Evolutionary conservation across 352 stramenopile species (phyloP).

Genomic region (Phytophthora podocarpi): DNA sequence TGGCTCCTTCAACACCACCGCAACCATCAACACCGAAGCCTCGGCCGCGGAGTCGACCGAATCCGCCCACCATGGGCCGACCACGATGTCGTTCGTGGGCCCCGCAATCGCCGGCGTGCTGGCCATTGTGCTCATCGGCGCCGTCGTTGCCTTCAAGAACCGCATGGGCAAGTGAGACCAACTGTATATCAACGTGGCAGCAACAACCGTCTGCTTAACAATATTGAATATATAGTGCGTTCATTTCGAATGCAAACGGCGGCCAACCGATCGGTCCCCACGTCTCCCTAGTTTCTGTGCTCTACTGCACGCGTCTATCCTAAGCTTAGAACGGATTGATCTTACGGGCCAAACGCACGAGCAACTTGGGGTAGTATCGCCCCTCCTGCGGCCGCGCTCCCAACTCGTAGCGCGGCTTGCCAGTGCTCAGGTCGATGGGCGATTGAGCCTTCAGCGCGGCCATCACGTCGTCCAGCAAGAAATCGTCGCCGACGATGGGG

Average conservation of each 20-base stretch:
- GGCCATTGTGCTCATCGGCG: conserved; percentile 62
- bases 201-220: conserved; percentile 16
- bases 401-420: conserved; percentile 42
- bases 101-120: conserved; percentile 50
- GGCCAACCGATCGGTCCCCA: background rate
- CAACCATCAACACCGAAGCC: conserved; percentile 12
- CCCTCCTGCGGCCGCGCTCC: conserved; percentile 38
- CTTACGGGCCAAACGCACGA: conserved; percentile 53
- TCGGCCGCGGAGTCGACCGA: conserved; percentile 14
- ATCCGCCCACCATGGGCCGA: conserved; percentile 17
- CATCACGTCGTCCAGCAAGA: conserved; percentile 62
- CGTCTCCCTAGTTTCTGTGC: conserved; percentile 7
- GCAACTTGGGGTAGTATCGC: conserved; percentile 50
- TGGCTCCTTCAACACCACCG: background rate
- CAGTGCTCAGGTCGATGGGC: conserved; percentile 36
- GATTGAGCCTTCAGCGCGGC: conserved; percentile 49
- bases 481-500: conserved; percentile 69
- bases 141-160: conserved; percentile 61
- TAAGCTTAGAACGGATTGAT: conserved; percentile 82
- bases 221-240: conserved; percentile 35
- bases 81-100: conserved; percentile 44
- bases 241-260: conserved; percentile 5
- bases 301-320: conserved; percentile 13
- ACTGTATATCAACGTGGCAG: background rate
- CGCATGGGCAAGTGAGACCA: conserved; percentile 29